phyloP scores from a whole-genome alignment of 2,329 filamentous ascomycete genomes.

The Verticillium klebahnii region DNA sequence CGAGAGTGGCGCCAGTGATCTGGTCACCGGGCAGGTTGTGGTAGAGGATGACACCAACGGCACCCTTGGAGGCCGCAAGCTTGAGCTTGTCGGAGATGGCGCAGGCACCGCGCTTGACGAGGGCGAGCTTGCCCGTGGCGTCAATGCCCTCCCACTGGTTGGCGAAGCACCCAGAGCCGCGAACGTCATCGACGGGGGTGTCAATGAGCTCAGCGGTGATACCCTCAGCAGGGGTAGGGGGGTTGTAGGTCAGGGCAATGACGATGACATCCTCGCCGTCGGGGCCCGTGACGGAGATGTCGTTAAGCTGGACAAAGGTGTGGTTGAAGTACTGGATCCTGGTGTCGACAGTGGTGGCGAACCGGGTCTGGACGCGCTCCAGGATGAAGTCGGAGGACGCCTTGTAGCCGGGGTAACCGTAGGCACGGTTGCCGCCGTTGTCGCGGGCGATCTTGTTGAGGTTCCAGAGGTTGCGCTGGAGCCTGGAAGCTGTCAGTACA shows the following conservation, averaged over 20 bases:
- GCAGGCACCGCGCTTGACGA: constrained; percentile 40
- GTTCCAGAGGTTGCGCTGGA: constrained; percentile 48
- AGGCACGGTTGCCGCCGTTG: constrained; percentile 57
- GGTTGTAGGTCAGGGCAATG: constrained; percentile 40
- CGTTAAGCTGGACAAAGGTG: constrained; percentile 35
- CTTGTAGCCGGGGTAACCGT: constrained; percentile 53
- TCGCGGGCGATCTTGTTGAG: constrained; percentile 48
- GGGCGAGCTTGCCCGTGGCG: constrained; percentile 36
- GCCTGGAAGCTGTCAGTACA: constrained; percentile 23
- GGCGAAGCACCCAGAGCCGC: constrained; percentile 35
- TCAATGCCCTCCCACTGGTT: constrained; percentile 40
- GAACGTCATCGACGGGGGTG: constrained; percentile 28
- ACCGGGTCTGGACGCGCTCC: constrained; percentile 34
- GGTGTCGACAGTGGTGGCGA: constrained; percentile 37
- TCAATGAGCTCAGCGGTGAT: constrained; percentile 31
- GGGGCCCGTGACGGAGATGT: constrained; percentile 39
- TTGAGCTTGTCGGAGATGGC: constrained; percentile 38
- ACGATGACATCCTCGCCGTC: constrained; percentile 38
- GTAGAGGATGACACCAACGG: constrained; percentile 49
- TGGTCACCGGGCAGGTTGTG: constrained; percentile 49
- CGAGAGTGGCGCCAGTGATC: constrained; percentile 48
- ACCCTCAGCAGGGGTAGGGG: constrained; percentile 34
- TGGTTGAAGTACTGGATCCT: constrained; percentile 42
- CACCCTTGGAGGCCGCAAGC: constrained; percentile 36
- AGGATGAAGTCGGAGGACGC: constrained; percentile 55